Base-by-base conservation (phyloP, 73 alveolate genomes). In the Halteria grandinella region DNA sequence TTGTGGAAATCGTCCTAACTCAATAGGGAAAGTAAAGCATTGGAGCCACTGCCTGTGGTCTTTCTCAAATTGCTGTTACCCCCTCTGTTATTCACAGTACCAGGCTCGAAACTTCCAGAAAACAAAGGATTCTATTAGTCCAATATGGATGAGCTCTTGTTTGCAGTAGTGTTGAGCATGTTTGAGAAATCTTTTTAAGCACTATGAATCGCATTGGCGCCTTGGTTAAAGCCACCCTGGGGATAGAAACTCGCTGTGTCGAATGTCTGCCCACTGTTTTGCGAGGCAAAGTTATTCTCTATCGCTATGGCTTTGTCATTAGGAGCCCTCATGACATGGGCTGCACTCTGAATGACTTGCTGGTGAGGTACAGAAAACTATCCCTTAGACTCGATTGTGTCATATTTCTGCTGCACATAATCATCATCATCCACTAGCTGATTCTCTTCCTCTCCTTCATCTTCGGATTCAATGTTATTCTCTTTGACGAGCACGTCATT, bases 211-310 rank as follows among this genome's bases (percentile, higher is more conserved):
- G 77, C 60, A n/a, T 40, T 59, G 43, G 43, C 37, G 4, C 24
- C 51, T 60, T n/a, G n/a, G n/a, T 60, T 60, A n/a, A 59, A 60
- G 10, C 43, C 20, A 18, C 14, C 24, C 24, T 60, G 34, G 23
- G 37, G 49, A 21, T 60, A 60, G 27, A 60, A 60, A n/a, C 59
- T 36, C 11, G 77, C 43, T 1, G 77, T 59, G 20, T 60, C 77
- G n/a, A n/a, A n/a, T 36, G 77, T 60, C 43, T 60, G 28, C 27
- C 77, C 77, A 15, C 60, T 40, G 12, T 40, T 40, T 37, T 60
- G 23, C n/a, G 77, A 60, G 1, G 43, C 51, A 14, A 59, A 60
- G 23, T 60, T 43, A 60, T 60, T 59, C 21, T 59, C 43, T 5
- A 39, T 15, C 25, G 21, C 18, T 15, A 40, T 60, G 2, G 37